These are phyloP conservation scores for Heliocybe sulcata DNA, from an alignment of 1,284 basidiomycete species.

Conservation along the genomic window DNA sequence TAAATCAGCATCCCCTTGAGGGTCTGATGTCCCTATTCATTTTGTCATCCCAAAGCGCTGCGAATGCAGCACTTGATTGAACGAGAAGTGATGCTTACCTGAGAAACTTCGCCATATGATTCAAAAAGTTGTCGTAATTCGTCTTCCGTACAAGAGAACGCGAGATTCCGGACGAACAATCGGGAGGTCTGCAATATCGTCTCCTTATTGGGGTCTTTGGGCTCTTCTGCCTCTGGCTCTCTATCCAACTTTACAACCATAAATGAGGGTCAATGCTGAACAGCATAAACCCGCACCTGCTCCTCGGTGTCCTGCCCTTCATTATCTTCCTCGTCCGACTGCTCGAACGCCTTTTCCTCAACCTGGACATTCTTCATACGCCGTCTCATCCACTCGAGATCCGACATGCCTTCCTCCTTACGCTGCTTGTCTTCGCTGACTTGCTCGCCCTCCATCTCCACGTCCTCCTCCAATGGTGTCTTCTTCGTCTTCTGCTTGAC, in stretches of 20 bases:
- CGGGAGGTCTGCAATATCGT: slow-evolving; percentile 77
- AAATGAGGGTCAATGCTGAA: background rate
- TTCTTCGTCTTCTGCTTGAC: slow-evolving; percentile 1
- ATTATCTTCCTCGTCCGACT: slow-evolving; percentile 47
- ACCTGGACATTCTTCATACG: slow-evolving; percentile 46
- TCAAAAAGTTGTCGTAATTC: slow-evolving; percentile 70
- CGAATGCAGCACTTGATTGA: background rate
- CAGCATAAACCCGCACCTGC: slow-evolving; percentile 6
- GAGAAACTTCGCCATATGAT: slow-evolving; percentile 65
- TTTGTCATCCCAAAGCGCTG: slow-evolving; percentile 27
- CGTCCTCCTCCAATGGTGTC: slow-evolving; percentile 22
- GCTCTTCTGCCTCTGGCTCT: slow-evolving; percentile 5
- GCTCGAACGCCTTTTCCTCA: slow-evolving; percentile 46
- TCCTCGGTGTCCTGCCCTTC: slow-evolving; percentile 12
- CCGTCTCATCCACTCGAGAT: slow-evolving; percentile 71
- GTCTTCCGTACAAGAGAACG: slow-evolving; percentile 75
- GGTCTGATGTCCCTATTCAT: slow-evolving; percentile 40
- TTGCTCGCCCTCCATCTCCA: slow-evolving; percentile 8
- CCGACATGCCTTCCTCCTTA: slow-evolving; percentile 34
- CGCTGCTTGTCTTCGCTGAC: slow-evolving; percentile 12
- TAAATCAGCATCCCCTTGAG: slow-evolving; percentile 49
- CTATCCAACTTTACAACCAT: slow-evolving; percentile 2
- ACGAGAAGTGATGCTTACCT: slow-evolving; percentile 43
- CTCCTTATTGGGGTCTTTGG: slow-evolving; percentile 41
- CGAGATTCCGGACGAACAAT: slow-evolving; percentile 87